These are phyloP conservation scores for Blastobotrys apis DNA, from an alignment of 1,139 yeast genomes.

Conservation along the genomic window DNA sequence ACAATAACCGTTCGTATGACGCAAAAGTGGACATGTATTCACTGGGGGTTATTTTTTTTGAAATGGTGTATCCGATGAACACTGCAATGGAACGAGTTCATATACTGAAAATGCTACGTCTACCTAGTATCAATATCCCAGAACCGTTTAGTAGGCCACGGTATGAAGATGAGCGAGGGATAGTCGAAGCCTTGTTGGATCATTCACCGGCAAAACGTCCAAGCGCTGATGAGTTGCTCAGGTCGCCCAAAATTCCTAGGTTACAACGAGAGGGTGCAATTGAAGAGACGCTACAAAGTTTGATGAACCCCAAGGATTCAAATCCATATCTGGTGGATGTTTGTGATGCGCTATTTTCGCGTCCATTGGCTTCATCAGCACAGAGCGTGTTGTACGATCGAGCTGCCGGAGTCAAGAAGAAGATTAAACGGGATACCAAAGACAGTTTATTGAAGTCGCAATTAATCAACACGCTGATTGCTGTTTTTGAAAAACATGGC, in stretches of 20 bases:
- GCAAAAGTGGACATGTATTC: conserved; percentile 96
- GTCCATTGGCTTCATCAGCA: conserved; percentile 69
- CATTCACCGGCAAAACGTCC: conserved; percentile 80
- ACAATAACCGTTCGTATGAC: conserved; percentile 47
- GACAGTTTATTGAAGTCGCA: conserved; percentile 33
- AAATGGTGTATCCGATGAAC: conserved; percentile 76
- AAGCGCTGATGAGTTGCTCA: conserved; percentile 65
- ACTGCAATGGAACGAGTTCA: conserved; percentile 92
- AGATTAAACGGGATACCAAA: conserved; percentile 17
- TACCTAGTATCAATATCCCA: conserved; percentile 61
- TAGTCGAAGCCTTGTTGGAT: conserved; percentile 60
- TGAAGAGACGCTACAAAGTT: conserved; percentile 77
- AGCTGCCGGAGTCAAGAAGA: conserved; percentile 16
- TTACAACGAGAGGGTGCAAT: conserved; percentile 87
- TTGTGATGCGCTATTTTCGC: conserved; percentile 75
- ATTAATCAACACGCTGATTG: conserved; percentile 52
- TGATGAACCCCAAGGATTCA: conserved; percentile 68
- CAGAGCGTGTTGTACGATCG: conserved; percentile 77
- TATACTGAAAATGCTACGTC: conserved; percentile 60
- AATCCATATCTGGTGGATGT: conserved; percentile 95
- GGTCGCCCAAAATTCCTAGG: conserved; percentile 80
- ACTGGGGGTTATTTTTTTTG: conserved; percentile 88
- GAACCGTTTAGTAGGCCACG: conserved; percentile 48
- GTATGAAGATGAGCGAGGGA: conserved; percentile 55
- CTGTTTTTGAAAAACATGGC: conserved; percentile 74